These are phyloP conservation scores for Fusarium graminum DNA, from an alignment of 2,329 filamentous ascomycete genomes.

Conservation along the genomic window DNA sequence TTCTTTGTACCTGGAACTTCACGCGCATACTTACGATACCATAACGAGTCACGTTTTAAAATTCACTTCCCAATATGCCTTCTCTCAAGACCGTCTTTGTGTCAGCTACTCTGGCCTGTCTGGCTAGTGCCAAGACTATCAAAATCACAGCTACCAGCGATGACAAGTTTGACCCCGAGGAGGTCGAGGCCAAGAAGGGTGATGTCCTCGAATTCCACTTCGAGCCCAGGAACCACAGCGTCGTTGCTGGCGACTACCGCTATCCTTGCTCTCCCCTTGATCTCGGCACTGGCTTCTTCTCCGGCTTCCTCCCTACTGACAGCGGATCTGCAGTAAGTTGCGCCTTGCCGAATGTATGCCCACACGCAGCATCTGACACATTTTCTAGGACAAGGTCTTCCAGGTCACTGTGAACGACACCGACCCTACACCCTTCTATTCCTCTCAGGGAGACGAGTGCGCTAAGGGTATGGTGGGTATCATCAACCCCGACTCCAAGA, in stretches of 20 bases:
- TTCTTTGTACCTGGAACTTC: background rate
- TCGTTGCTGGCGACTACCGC: constrained; percentile 54
- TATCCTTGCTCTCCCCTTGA: constrained; percentile 54
- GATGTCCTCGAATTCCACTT: constrained; percentile 57
- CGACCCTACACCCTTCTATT: constrained; percentile 56
- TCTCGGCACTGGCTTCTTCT: constrained; percentile 55
- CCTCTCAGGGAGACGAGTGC: constrained; percentile 56
- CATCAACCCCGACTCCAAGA: constrained; percentile 52
- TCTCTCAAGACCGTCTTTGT: constrained; percentile 48
- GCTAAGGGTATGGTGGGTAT: constrained; percentile 57
- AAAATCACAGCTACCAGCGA: constrained; percentile 53
- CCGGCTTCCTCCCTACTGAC: constrained; percentile 52
- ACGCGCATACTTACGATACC: background rate
- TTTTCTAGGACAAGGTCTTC: constrained; percentile 53
- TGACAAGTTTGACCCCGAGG: constrained; percentile 53
- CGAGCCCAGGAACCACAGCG: constrained; percentile 55
- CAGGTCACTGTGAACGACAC: constrained; percentile 52
- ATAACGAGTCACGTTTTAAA: background rate
- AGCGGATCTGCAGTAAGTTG: constrained; percentile 49
- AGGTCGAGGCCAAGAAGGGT: constrained; percentile 50
- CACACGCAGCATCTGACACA: constrained; percentile 16
- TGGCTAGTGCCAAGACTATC: constrained; percentile 52
- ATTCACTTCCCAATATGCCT: constrained; percentile 45
- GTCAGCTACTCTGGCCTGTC: constrained; percentile 42
- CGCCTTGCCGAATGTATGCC: background rate